A percentile compares a stretch with the other conserved stretches of the same genome.
Evolutionary conservation across 352 stramenopile species (phyloP).

Genomic region (Phytophthora foliorum): DNA sequence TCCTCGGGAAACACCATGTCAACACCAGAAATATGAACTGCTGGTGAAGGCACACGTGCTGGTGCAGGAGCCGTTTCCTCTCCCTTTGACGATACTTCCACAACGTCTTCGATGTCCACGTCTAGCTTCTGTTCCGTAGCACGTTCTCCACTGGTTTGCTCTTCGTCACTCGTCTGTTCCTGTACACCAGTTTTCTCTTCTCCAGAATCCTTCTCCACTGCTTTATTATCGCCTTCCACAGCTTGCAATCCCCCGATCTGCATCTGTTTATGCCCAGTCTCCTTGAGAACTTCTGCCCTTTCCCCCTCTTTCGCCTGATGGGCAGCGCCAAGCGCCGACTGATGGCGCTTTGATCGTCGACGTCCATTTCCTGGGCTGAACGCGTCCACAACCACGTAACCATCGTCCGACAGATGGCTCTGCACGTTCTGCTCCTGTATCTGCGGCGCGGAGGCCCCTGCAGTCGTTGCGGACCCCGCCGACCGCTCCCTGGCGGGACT

Average conservation of each 20-base stretch:
- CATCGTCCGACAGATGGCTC: constrained; percentile 6
- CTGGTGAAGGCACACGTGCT: constrained; percentile 18
- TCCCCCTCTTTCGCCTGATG: constrained; percentile 7
- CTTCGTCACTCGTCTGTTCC: constrained; percentile 7
- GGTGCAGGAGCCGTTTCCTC: neutral
- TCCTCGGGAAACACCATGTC: constrained; percentile 44
- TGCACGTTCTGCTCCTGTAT: constrained; percentile 6
- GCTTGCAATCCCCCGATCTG: neutral
- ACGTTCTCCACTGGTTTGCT: neutral
- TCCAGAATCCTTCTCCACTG: neutral
- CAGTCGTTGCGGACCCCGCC: neutral
- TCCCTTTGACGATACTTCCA: neutral
- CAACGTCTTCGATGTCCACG: neutral
- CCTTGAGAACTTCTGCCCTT: constrained; percentile 3
- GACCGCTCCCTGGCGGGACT: constrained; percentile 3
- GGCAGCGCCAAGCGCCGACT: neutral
- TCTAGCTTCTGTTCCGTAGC: constrained; percentile 10
- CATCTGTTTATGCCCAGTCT: constrained; percentile 26
- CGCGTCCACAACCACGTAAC: constrained; percentile 20
- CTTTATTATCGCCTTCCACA: constrained; percentile 10
- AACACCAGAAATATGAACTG: constrained; percentile 20
- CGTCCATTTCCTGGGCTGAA: constrained; percentile 1
- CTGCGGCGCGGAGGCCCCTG: constrained; percentile 3
- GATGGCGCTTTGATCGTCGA: constrained; percentile 5
- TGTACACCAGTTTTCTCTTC: neutral